Evolutionary conservation across 2,329 filamentous ascomycete species (phyloP), one percentile per base, ranked within the genome.

Genomic region (Penicillium olsonii): DNA sequence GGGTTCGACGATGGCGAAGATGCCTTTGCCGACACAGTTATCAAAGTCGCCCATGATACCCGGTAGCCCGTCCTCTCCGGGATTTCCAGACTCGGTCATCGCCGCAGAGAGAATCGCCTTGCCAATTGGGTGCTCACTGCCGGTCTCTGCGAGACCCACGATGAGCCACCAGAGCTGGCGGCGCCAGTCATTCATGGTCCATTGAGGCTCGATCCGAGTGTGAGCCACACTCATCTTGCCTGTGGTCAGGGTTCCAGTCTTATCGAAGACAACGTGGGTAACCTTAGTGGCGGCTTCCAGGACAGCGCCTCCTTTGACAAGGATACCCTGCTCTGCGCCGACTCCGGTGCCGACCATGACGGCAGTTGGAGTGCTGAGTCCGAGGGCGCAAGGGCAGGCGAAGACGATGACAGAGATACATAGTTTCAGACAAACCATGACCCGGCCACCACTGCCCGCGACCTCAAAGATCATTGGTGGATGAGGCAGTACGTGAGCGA

Each of bases 291-390:
- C 88, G 4, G 84, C 90, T 75, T 99, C 92, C 3, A 99, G 78
- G 24, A 92, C 91, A 34, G 90, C 92, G 48, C 94, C 94, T 46
- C 94, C 92, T 74, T 99, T 99, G 69, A 97, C 91, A n/a, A 99
- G 78, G 60, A 99, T 99, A 19, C 94, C 94, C 61, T 96, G 87
- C 71, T 96, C 89, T 2, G 94, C 94, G 42, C 94, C 94, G 26
- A 96, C 85, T 51, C 94, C 94, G n/a, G 94, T 97, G 37, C 94
- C 94, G 24, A 99, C 94, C 94, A 99, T 97, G 68, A 99, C 92
- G 2, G 94, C 94, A 0, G 94, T 99, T 2, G 94, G 94, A 1
- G 94, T 97, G 19, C 91, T 92, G 15, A 99, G 81, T 48, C 94
- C 94, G n/a, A 99, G 83, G 1, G 94, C 94, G 67, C 94, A 99